Evolutionary conservation across 192 early-diverging fungal genomes (phyloP).

Genomic region (Entomortierella parvispora): DNA sequence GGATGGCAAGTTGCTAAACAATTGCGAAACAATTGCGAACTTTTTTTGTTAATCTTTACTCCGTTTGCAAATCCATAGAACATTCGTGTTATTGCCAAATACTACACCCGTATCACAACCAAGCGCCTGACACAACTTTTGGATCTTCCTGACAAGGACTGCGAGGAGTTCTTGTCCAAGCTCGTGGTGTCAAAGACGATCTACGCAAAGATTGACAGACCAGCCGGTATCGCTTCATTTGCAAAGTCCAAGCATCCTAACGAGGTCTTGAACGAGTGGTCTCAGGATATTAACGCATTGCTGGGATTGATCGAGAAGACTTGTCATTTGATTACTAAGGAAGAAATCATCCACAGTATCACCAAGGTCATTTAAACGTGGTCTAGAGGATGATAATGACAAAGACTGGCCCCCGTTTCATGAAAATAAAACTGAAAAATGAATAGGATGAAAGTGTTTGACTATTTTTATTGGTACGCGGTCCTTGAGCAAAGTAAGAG

Average conservation of each 20-base stretch:
- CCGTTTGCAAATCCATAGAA: slow-evolving; percentile 63
- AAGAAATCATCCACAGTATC: slow-evolving; percentile 90
- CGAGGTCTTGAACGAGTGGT: slow-evolving; percentile 94
- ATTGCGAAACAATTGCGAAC: neutral
- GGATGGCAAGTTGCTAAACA: neutral
- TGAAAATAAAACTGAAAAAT: too few species aligned
- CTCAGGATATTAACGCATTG: slow-evolving; percentile 86
- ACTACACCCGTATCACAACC: slow-evolving; percentile 90
- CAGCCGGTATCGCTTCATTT: slow-evolving; percentile 91
- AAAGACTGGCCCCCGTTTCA: too few species aligned
- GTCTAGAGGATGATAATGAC: neutral
- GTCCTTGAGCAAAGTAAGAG: too few species aligned
- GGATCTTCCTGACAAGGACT: slow-evolving; percentile 84
- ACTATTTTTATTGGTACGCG: neutral
- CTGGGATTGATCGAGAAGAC: slow-evolving; percentile 96
- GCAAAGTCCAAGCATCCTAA: slow-evolving; percentile 86
- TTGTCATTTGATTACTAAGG: slow-evolving; percentile 89
- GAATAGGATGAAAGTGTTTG: too few species aligned
- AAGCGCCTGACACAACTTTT: slow-evolving; percentile 90
- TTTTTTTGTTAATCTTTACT: slow-evolving; percentile 1
- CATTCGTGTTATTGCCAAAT: slow-evolving; percentile 95
- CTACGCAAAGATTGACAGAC: slow-evolving; percentile 95
- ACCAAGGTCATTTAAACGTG: slow-evolving; percentile 61
- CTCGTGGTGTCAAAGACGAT: slow-evolving; percentile 96
- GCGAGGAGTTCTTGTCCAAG: slow-evolving; percentile 93